These are phyloP conservation scores for Kodamaea sp. DNA, from an alignment of 1,139 yeast genomes.

Conservation along the genomic window DNA sequence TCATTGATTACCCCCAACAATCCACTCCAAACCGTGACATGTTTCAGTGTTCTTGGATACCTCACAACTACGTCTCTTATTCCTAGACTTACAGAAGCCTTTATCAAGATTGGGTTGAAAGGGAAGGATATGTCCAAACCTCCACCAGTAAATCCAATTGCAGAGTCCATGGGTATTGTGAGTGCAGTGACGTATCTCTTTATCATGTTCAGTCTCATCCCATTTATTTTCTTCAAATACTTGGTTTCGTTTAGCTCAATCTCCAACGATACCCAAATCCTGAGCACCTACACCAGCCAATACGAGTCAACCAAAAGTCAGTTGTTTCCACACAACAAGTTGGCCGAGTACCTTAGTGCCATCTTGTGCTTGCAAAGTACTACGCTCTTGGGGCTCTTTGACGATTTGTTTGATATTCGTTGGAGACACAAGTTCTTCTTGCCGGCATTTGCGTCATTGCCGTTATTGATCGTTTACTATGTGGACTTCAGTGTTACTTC, in stretches of 20 bases:
- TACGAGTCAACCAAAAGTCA: slow-evolving; percentile 33
- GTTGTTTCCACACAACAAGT: slow-evolving; percentile 79
- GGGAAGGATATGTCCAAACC: slow-evolving; percentile 83
- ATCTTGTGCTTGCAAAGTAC: slow-evolving; percentile 82
- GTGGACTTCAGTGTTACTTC: slow-evolving; percentile 94
- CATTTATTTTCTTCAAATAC: slow-evolving; percentile 83
- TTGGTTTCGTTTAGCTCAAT: slow-evolving; percentile 53
- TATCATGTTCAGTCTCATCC: slow-evolving; percentile 81
- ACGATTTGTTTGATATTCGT: slow-evolving; percentile 90
- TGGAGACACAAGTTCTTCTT: slow-evolving; percentile 97
- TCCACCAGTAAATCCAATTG: slow-evolving; percentile 59
- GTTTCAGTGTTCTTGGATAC: slow-evolving; percentile 70
- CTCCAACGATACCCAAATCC: slow-evolving; percentile 36
- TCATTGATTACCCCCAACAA: slow-evolving; percentile 19
- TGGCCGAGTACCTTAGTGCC: slow-evolving; percentile 85
- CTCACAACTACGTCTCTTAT: slow-evolving; percentile 58
- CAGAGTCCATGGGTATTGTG: slow-evolving; percentile 91
- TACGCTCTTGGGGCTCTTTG: slow-evolving; percentile 84
- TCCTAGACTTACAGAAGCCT: slow-evolving; percentile 66
- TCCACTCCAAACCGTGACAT: slow-evolving; percentile 55
- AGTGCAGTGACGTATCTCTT: slow-evolving; percentile 80
- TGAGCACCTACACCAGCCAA: slow-evolving; percentile 37
- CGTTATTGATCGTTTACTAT: slow-evolving; percentile 85
- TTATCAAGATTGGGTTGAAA: slow-evolving; percentile 73
- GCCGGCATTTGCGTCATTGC: slow-evolving; percentile 94